Evolutionary conservation across 441 rosid genomes (phyloP).

Genomic region (Jatropha multifida): DNA sequence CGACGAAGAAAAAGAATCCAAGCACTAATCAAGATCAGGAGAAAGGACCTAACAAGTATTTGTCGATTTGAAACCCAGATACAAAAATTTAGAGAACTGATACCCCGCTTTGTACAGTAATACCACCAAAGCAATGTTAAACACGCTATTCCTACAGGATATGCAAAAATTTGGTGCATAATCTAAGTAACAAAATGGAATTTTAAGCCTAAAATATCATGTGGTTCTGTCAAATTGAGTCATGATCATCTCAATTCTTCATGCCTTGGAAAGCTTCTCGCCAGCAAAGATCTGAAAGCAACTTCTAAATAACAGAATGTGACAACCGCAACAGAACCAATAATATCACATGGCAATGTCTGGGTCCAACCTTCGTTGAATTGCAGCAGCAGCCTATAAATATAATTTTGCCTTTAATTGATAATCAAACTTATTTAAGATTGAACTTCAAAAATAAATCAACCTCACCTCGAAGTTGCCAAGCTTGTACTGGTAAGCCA

Average conservation of each 20-base stretch:
- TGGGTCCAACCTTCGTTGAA: constrained; percentile 91
- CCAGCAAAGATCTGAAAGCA: not conserved
- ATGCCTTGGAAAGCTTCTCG: not conserved
- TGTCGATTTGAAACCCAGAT: not conserved
- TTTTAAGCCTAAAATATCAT: not conserved
- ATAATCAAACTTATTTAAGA: not conserved
- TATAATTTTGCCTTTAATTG: constrained; percentile 4
- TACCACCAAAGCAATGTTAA: not conserved
- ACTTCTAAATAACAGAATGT: not conserved
- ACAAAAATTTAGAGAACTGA: not conserved
- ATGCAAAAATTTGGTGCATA: not conserved
- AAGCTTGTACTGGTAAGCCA: constrained; percentile 87
- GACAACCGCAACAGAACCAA: not conserved
- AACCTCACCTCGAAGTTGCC: constrained; percentile 74
- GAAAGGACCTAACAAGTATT: not conserved
- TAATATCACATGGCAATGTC: constrained; percentile 66
- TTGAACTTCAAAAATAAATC: not conserved
- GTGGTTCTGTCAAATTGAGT: not conserved
- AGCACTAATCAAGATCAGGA: not conserved
- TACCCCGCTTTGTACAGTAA: not conserved
- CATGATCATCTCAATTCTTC: not conserved
- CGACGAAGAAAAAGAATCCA: not conserved
- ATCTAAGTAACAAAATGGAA: not conserved
- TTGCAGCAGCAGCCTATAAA: constrained; percentile 84
- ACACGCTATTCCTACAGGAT: not conserved